phyloP scores from a whole-genome alignment of 78 protist species.

The Guillardia theta region DNA sequence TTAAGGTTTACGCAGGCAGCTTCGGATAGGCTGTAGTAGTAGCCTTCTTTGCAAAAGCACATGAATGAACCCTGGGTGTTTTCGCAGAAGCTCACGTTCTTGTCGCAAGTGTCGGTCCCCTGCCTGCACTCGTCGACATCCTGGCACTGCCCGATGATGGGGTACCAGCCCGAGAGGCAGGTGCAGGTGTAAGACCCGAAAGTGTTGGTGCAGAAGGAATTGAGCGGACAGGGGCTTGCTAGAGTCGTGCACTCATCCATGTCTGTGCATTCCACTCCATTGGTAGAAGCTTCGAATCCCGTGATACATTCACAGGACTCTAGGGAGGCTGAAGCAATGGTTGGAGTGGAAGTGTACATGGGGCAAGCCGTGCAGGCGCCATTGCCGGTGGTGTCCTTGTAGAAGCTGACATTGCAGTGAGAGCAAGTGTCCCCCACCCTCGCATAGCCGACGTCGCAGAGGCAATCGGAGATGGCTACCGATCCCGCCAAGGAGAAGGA shows the following conservation, averaged over 20 bases:
- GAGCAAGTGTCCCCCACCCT: not conserved
- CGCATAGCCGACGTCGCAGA: not conserved
- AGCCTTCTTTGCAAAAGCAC: not conserved
- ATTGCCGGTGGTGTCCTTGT: not conserved
- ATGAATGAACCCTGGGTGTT: not conserved
- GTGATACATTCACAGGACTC: not conserved
- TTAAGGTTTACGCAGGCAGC: not conserved
- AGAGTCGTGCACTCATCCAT: not conserved
- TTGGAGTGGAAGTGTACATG: no score
- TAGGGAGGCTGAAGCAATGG: no score
- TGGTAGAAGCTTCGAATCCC: not conserved
- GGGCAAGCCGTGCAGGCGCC: not conserved
- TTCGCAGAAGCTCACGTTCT: not conserved
- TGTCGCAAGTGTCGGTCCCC: not conserved
- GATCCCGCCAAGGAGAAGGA: no score
- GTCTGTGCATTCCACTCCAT: not conserved
- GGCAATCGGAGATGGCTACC: not conserved
- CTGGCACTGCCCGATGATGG: no score
- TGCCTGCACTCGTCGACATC: not conserved
- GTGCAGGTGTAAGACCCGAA: not conserved
- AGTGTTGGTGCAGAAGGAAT: not conserved
- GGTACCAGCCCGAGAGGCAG: not conserved
- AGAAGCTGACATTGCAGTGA: not conserved
- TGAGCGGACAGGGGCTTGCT: not conserved
- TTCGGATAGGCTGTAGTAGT: not conserved